Evolutionary conservation across 2,329 filamentous ascomycete genomes (phyloP).

Genomic region (Nemania diffusa): DNA sequence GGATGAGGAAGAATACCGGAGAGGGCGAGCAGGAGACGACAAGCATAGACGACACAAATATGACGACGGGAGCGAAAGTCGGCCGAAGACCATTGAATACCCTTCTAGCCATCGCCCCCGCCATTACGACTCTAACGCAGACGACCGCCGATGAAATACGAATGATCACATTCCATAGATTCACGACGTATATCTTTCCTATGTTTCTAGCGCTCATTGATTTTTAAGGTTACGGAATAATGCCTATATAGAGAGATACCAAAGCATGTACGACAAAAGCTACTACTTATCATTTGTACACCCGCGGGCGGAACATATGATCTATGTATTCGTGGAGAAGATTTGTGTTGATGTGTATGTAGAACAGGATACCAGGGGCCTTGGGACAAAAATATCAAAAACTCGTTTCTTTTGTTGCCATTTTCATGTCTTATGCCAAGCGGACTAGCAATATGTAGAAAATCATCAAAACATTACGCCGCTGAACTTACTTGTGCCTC

Average conservation of each 20-base stretch:
- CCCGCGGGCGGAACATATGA: conserved; percentile 14
- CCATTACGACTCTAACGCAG: conserved; percentile 40
- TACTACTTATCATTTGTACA: conserved; percentile 33
- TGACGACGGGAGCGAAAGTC: conserved; percentile 42
- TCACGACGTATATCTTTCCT: conserved; percentile 21
- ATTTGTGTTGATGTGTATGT: conserved; percentile 27
- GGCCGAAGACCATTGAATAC: conserved; percentile 45
- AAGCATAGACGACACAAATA: conserved; percentile 45
- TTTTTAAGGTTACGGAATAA: neutral
- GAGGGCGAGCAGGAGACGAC: conserved; percentile 40
- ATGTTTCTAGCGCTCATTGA: conserved; percentile 15
- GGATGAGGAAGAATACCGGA: conserved; percentile 47
- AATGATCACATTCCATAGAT: conserved; percentile 16
- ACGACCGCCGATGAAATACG: conserved; percentile 26
- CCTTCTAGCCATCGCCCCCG: conserved; percentile 37
- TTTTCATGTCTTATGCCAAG: neutral
- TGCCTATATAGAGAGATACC: conserved; percentile 40
- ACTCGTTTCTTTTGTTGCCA: conserved; percentile 6
- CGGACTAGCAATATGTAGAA: neutral
- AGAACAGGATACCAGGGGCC: conserved; percentile 15
- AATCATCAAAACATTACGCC: neutral
- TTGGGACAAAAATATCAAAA: conserved; percentile 15
- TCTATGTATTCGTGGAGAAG: conserved; percentile 3
- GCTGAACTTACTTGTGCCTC: neutral
- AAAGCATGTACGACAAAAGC: conserved; percentile 37